Base-by-base conservation (phyloP, 176 grass and related monocot genomes). In the Poa pratensis region DNA sequence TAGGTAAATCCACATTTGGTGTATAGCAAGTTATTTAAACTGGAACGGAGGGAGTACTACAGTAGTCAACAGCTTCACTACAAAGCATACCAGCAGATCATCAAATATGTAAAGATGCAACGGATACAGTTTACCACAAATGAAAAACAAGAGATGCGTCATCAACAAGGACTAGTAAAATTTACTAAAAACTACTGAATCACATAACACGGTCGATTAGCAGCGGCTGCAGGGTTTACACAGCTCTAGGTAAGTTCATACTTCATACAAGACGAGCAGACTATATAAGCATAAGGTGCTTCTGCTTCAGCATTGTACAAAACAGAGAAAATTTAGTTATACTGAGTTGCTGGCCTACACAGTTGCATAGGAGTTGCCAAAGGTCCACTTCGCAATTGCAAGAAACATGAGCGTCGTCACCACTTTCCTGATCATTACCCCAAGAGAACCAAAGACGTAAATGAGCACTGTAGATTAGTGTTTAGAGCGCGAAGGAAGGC, bases 361-460 rank as follows among this genome's bases (percentile, higher is more conserved):
- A 83, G 74, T 87, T 87, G 80, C 80, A 80, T 79, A 83, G 67
- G 48, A 74, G 67, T 6, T 6, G 63, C 65, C 73, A 59, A 84
- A 67, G 40, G 83, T 55, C 75, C 15, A 90, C 57, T 71, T 89
- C 83, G 68, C 57, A 69, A 23, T 43, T 52, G 78, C 51, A 90
- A 85, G 81, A 89, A 90, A 90, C 75, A 84, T 79, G 39, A 34
- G 48, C 34, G 69, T 76, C 42, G 58, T 59, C 69, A 72, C 42
- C 34, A 80, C 54, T 57, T 75, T 67, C 37, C 66, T 84, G 55
- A 58, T 78, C 63, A 64, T 79, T 64, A 82, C 64, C 22, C 64
- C 69, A 75, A 82, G 24, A 59, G 22, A 88, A 82, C n/a, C 27
- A 59, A 65, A 70, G 15, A 71, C 52, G 72, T 53, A 80, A 91